Conservation (phyloP, 1,139 yeast species). For the Dujonia santamariae region DNA sequence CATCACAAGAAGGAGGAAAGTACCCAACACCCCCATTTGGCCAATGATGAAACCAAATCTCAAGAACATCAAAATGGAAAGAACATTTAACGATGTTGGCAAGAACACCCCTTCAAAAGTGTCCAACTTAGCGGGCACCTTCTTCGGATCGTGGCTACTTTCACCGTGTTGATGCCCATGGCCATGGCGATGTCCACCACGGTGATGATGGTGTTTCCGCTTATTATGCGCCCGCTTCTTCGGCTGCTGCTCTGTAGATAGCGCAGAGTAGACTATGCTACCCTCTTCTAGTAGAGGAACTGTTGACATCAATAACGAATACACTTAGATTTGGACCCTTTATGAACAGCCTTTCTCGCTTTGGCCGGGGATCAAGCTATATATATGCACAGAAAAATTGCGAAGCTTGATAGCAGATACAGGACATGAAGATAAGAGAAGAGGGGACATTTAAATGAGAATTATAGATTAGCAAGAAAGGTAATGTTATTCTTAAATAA, state of each 20-base stretch:
- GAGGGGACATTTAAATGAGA: no score
- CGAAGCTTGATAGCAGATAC: no score
- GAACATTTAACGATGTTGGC: slow-evolving; percentile 71
- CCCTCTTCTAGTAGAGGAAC: not conserved
- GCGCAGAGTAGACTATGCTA: not conserved
- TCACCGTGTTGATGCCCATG: not conserved
- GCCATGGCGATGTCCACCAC: not conserved
- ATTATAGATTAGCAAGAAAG: no score
- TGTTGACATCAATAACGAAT: not conserved
- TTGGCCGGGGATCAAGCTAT: no score
- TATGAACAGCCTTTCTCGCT: no score
- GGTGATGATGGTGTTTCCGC: not conserved
- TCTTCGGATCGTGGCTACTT: no score
- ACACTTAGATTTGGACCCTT: no score
- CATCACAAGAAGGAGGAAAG: slow-evolving; percentile 52
- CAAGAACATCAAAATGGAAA: slow-evolving; percentile 78
- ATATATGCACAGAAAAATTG: no score
- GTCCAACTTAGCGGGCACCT: slow-evolving; percentile 44
- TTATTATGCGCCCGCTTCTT: not conserved
- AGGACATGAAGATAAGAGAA: no score
- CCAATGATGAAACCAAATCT: slow-evolving; percentile 79
- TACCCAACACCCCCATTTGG: slow-evolving; percentile 70
- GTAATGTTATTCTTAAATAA: no score
- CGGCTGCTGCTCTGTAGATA: not conserved
- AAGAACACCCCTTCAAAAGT: slow-evolving; percentile 78